Conservation (phyloP, 1,284 basidiomycete genomes). For the Flammula alnicola region DNA sequence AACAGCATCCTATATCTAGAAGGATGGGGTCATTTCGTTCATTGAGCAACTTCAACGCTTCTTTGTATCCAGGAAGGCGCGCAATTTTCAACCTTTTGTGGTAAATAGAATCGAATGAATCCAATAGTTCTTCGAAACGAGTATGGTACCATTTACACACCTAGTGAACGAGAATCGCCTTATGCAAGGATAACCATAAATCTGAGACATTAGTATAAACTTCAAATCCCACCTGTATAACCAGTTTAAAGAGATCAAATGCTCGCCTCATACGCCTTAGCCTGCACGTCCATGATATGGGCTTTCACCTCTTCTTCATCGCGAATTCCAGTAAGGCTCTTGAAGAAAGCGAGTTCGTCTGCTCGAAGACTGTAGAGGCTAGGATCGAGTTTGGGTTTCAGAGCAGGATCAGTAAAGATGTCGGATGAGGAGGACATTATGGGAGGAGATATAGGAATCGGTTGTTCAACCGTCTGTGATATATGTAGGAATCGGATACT, state of each 20-base stretch:
- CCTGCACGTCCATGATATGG: constrained; percentile 49
- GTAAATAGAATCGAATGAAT: too few relatives aligned
- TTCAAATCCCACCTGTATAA: too few relatives aligned
- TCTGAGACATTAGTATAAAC: constrained; percentile 14
- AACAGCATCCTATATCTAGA: constrained; percentile 52
- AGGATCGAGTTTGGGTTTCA: constrained; percentile 6
- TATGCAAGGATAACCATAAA: constrained; percentile 35
- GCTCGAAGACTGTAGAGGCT: not conserved
- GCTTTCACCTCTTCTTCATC: constrained; percentile 37
- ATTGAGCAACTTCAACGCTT: constrained; percentile 43
- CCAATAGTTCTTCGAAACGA: too few relatives aligned
- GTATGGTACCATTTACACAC: too few relatives aligned
- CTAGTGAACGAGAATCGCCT: constrained; percentile 44
- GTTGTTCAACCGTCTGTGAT: too few relatives aligned
- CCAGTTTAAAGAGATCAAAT: not conserved
- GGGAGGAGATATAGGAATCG: too few relatives aligned
- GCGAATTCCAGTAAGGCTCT: constrained; percentile 6
- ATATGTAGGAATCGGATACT: too few relatives aligned
- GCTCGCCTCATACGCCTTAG: constrained; percentile 45
- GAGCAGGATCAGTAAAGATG: not conserved
- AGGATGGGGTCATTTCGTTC: constrained; percentile 49
- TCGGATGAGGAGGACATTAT: too few relatives aligned
- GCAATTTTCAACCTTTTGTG: constrained; percentile 45
- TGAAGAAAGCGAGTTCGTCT: constrained; percentile 15
- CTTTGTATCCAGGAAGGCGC: constrained; percentile 46